A percentile compares a stretch with the other conserved stretches of the same genome.
Evolutionary conservation across 305 asterid genomes (phyloP).

Genomic region (Solanum hybrid): DNA sequence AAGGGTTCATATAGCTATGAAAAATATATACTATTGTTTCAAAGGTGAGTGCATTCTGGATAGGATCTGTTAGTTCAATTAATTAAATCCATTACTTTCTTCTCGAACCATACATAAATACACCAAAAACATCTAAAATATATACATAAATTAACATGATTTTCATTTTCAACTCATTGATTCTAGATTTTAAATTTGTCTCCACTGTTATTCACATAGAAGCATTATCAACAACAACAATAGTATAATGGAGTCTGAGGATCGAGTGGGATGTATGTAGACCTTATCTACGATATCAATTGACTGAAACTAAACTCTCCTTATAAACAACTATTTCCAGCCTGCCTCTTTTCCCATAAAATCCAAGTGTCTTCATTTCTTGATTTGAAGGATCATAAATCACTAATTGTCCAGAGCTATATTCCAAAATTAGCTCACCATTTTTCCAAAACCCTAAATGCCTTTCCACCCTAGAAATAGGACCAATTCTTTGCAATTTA

Average conservation of each 20-base stretch:
- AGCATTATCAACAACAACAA: background rate
- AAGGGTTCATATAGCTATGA: background rate
- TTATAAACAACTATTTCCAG: background rate
- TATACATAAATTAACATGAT: background rate
- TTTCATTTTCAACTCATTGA: background rate
- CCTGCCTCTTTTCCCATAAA: constrained; percentile 26
- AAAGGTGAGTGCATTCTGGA: background rate
- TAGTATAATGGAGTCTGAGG: background rate
- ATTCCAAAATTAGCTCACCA: constrained; percentile 28
- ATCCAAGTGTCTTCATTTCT: constrained; percentile 22
- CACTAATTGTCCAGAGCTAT: constrained; percentile 27
- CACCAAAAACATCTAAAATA: background rate
- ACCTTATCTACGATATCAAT: background rate
- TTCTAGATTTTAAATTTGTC: background rate
- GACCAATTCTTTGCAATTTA: constrained; percentile 33
- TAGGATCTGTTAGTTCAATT: accelerated
- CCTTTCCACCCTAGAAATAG: constrained; percentile 36
- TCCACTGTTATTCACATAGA: background rate
- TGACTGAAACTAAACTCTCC: background rate
- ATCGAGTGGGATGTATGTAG: background rate
- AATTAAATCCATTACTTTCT: background rate
- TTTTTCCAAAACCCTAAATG: constrained; percentile 45
- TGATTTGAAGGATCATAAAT: constrained; percentile 15
- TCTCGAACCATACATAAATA: background rate
- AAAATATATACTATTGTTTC: background rate